Evolutionary conservation across 768 basidiomycete genomes (phyloP).

Genomic region (Collybia nuda): DNA sequence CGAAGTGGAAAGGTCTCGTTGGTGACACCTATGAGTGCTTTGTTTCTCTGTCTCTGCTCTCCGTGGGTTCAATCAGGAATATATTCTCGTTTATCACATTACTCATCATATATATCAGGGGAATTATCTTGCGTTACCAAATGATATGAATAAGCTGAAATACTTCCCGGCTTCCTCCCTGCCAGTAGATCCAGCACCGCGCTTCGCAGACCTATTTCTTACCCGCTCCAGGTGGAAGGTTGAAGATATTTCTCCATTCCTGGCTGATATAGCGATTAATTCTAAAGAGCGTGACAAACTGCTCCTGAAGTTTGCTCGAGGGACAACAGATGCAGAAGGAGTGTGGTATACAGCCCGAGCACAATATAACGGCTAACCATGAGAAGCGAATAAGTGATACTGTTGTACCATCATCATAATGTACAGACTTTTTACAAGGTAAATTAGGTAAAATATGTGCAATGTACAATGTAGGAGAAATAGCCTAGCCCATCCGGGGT

Average conservation of each 20-base stretch:
- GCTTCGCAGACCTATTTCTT: constrained; percentile 89
- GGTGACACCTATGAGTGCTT: constrained; percentile 73
- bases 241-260: constrained; percentile 80
- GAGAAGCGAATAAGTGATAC: no score
- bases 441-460: not conserved
- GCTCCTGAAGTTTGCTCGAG: constrained; percentile 82
- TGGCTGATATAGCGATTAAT: constrained; percentile 80
- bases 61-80: constrained; percentile 41
- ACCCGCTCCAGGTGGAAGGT: constrained; percentile 74
- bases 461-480: not conserved
- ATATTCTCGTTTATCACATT: not conserved
- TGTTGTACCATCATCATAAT: no score
- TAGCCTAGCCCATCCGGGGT: constrained; percentile 19
- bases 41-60: constrained; percentile 67
- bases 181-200: constrained; percentile 72
- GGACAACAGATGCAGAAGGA: constrained; percentile 66
- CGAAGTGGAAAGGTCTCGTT: constrained; percentile 69
- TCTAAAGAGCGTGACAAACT: constrained; percentile 86
- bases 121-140: constrained; percentile 60
- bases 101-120: constrained; percentile 47
- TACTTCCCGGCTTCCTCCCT: constrained; percentile 80
- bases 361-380: constrained; percentile 49
- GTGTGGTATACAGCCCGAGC: constrained; percentile 75
- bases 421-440: no score
- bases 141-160: constrained; percentile 39